Evolutionary conservation across 768 basidiomycete genomes (phyloP), one percentile per base, ranked within the genome.

Genomic region (Tephrocybe sp.): DNA sequence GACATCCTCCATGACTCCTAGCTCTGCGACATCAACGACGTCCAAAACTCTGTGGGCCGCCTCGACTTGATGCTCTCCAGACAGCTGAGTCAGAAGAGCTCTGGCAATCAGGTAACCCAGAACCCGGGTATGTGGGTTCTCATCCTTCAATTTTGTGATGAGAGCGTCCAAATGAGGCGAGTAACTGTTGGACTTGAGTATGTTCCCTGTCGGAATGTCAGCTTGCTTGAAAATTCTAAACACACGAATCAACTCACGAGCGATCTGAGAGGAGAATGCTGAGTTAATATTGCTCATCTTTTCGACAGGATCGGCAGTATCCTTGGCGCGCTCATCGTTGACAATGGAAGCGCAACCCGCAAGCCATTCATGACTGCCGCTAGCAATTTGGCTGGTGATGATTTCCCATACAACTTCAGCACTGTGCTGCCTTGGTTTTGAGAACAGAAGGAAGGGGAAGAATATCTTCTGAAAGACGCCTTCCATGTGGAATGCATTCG

Each of bases 381-480:
- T 48, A 52, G 58, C 28, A 11, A 58, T 59, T 12, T 45, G 40
- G 39, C 52, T 56, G 9, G 55, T 20, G 50, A 93, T 62, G n/a
- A 79, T 66, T 48, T 84, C 84, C 93, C 93, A 95, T 0, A 84
- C 80, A n/a, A 76, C 63, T 18, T 80, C 75, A 0, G 83, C 76
- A 0, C 81, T 86, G 62, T 82, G 85, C 54, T 85, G 79, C 45
- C 85, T 77, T 2, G 86, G 68, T 61, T 88, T 91, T 6, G 89
- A 86, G 58, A 81, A 86, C 14, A 95, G 65, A 38, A 95, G 68
- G 61, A 83, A 81, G 0, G 92, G 88, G 62, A 92, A 88, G 48
- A 95, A 66, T 1, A 85, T 62, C 26, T 72, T 68, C 54, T 80
- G 71, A 54, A 83, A 80, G 21, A 78, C 64, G 24, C 69, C 64